Evolutionary conservation across 352 stramenopile species (phyloP).

Genomic region (Hyaloperonospora brassicae): DNA sequence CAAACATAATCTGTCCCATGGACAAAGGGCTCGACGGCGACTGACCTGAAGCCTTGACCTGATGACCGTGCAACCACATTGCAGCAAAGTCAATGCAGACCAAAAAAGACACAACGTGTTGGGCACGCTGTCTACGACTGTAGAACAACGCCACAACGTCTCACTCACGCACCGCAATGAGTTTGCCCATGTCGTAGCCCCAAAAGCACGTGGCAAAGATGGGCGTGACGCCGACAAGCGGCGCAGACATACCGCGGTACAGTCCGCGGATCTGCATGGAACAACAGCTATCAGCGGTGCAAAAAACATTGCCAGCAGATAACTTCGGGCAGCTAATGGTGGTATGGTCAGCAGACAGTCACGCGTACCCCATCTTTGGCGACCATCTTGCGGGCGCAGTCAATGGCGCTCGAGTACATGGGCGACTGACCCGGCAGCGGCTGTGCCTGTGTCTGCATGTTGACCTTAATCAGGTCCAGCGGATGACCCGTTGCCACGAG

Average conservation of each 20-base stretch:
- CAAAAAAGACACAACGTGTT: too few relatives aligned
- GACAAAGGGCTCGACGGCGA: constrained; percentile 53
- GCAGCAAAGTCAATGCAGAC: too few relatives aligned
- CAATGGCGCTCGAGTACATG: constrained; percentile 79
- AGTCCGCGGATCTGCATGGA: constrained; percentile 51
- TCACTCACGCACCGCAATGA: constrained; percentile 65
- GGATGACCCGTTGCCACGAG: constrained; percentile 90
- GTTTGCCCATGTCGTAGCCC: constrained; percentile 95
- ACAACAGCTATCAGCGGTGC: constrained; percentile 5
- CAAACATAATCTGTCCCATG: constrained; percentile 85
- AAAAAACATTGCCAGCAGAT: constrained; percentile 6
- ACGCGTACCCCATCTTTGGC: constrained; percentile 81
- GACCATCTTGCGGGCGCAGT: constrained; percentile 90
- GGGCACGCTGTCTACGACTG: neutral
- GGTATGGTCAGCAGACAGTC: constrained; percentile 6
- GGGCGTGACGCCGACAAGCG: constrained; percentile 90
- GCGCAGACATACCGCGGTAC: constrained; percentile 94
- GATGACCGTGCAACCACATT: neutral
- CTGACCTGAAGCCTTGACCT: constrained; percentile 60
- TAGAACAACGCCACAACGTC: neutral
- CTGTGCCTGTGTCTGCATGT: constrained; percentile 87
- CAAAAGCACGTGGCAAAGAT: constrained; percentile 97
- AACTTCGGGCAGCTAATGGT: neutral
- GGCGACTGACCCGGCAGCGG: constrained; percentile 51
- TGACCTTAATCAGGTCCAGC: constrained; percentile 94